phyloP scores from a whole-genome alignment of 192 early-diverging fungal species.

The Rhizophagus prolifer region DNA sequence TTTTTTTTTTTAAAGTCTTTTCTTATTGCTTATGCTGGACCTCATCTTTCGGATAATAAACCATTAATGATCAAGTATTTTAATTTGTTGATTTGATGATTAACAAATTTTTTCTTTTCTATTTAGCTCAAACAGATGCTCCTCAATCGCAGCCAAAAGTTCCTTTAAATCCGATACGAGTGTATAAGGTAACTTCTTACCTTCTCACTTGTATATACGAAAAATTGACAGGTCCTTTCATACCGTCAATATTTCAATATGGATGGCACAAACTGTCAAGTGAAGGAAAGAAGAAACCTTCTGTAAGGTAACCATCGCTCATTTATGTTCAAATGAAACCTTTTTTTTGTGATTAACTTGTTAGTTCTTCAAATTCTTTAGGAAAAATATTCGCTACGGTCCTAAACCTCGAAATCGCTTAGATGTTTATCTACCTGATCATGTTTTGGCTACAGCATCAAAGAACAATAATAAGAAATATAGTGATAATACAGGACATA shows the following conservation, averaged over 20 bases:
- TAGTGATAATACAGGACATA: background rate
- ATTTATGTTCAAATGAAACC: background rate
- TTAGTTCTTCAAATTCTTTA: background rate
- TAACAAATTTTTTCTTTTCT: background rate
- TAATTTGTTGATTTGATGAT: background rate
- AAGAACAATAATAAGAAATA: slow-evolving; percentile 5
- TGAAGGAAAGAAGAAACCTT: slow-evolving; percentile 5
- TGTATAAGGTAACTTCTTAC: slow-evolving; percentile 25
- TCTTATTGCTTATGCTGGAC: slow-evolving; percentile 13
- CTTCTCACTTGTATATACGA: slow-evolving; percentile 19
- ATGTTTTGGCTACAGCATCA: background rate
- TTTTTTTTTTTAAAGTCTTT: background rate
- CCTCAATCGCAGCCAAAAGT: slow-evolving; percentile 18
- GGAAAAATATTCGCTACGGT: slow-evolving; percentile 21
- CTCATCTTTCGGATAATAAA: no score
- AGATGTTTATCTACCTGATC: slow-evolving; percentile 18
- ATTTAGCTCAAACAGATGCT: slow-evolving; percentile 27
- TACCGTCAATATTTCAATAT: slow-evolving; percentile 30
- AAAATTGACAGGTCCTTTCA: slow-evolving; percentile 24
- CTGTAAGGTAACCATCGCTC: background rate
- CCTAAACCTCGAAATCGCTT: background rate
- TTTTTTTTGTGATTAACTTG: background rate
- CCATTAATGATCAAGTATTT: no score
- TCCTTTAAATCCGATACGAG: slow-evolving; percentile 25
- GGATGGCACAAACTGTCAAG: slow-evolving; percentile 25